Evolutionary conservation across 2,329 filamentous ascomycete genomes (phyloP).

Genomic region (Colletotrichum nymphaeae): DNA sequence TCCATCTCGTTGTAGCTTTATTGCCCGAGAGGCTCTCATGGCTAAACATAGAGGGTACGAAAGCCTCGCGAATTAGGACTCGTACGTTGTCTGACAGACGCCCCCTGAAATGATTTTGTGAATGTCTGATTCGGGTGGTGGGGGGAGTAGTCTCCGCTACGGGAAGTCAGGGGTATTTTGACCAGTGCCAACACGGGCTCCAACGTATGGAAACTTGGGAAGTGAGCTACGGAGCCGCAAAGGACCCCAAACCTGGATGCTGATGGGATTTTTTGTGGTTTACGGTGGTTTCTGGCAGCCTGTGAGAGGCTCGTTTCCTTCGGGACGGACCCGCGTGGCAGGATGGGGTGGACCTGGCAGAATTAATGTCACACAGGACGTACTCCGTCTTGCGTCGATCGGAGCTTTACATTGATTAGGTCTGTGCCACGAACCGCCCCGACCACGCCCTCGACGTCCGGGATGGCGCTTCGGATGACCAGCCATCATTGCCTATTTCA

Average conservation of each 20-base stretch:
- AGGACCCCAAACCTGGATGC: background rate
- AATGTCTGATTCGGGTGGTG: slow-evolving; percentile 18
- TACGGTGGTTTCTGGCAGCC: slow-evolving; percentile 8
- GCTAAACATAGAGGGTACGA: background rate
- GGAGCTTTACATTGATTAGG: slow-evolving; percentile 23
- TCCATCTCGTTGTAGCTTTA: slow-evolving; percentile 10
- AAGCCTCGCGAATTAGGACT: background rate
- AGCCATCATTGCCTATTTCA: slow-evolving; percentile 20
- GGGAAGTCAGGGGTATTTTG: background rate
- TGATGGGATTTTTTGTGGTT: background rate
- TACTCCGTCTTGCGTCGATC: slow-evolving; percentile 28
- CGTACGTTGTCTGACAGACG: slow-evolving; percentile 1
- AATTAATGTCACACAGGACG: slow-evolving; percentile 24
- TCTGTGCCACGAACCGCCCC: slow-evolving; percentile 21
- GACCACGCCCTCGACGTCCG: background rate
- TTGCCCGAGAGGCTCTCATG: background rate
- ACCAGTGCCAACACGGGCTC: background rate
- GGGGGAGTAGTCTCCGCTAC: slow-evolving; percentile 10
- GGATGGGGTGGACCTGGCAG: slow-evolving; percentile 21
- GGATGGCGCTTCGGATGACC: background rate
- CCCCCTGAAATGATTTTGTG: slow-evolving; percentile 19
- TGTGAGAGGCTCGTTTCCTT: background rate
- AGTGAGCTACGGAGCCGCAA: slow-evolving; percentile 1
- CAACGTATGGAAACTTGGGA: background rate
- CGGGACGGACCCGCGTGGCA: slow-evolving; percentile 1